phyloP scores from a whole-genome alignment of 2,329 filamentous ascomycete species.

The Colletotrichum echinochloae region DNA sequence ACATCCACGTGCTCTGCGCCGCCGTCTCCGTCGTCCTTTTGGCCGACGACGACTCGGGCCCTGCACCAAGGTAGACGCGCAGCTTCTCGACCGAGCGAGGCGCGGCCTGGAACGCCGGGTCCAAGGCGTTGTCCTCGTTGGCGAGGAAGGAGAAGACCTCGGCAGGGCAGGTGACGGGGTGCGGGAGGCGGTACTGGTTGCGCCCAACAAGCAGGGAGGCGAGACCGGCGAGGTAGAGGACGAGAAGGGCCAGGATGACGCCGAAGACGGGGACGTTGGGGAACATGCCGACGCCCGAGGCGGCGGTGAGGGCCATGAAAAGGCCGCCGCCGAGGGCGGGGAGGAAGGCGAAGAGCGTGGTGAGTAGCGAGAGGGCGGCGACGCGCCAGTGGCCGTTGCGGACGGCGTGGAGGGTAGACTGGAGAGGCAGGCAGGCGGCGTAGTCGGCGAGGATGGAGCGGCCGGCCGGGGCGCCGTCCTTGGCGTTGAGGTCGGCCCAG shows the following conservation, averaged over 20 bases:
- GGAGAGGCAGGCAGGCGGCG: constrained; percentile 72
- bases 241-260: constrained; percentile 77
- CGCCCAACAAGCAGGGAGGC: constrained; percentile 71
- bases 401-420: constrained; percentile 68
- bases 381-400: constrained; percentile 74
- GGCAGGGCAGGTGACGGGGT: constrained; percentile 77
- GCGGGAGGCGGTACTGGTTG: constrained; percentile 74
- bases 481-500: constrained; percentile 71
- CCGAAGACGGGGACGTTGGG: constrained; percentile 80
- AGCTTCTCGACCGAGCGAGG: constrained; percentile 76
- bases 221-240: constrained; percentile 76
- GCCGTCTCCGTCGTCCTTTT: constrained; percentile 44
- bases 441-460: constrained; percentile 78
- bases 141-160: constrained; percentile 84
- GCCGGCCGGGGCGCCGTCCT: constrained; percentile 71
- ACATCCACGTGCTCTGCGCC: constrained; percentile 66
- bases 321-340: constrained; percentile 77
- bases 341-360: constrained; percentile 69
- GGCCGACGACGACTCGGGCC: constrained; percentile 68
- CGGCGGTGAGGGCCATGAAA: constrained; percentile 76
- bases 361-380: constrained; percentile 70
- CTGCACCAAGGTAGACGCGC: constrained; percentile 49
- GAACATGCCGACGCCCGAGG: constrained; percentile 71
- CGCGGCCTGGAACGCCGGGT: constrained; percentile 78
- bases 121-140: constrained; percentile 76